Conservation (phyloP, 805 yeast genomes). For the Saturnispora besseyi region DNA sequence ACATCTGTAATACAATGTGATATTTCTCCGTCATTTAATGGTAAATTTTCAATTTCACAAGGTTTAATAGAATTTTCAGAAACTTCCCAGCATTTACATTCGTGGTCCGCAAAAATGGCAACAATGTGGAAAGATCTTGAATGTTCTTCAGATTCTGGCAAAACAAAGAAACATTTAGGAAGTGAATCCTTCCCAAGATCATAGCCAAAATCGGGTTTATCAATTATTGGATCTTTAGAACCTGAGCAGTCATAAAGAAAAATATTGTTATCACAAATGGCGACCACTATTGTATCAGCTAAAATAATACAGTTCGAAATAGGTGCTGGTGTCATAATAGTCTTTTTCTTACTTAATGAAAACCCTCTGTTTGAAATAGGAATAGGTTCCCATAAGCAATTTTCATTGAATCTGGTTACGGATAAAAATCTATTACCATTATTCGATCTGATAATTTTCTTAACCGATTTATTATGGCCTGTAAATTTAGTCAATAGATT, state of each 20-base stretch:
- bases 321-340: constrained; percentile 36
- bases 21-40: constrained; percentile 25
- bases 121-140: constrained; percentile 35
- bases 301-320: constrained; percentile 41
- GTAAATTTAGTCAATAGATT: constrained; percentile 51
- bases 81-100: constrained; percentile 36
- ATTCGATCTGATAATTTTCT: constrained; percentile 53
- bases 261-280: constrained; percentile 36
- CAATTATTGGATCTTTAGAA: background rate
- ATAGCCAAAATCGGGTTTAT: background rate
- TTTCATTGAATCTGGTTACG: constrained; percentile 52
- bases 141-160: constrained; percentile 27
- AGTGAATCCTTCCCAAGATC: constrained; percentile 5
- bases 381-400: constrained; percentile 49
- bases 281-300: constrained; percentile 39
- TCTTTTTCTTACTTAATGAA: constrained; percentile 30
- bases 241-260: constrained; percentile 53
- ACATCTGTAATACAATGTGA: constrained; percentile 35
- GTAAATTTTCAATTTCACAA: constrained; percentile 26
- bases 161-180: constrained; percentile 26
- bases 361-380: constrained; percentile 19
- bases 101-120: constrained; percentile 36
- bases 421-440: constrained; percentile 56
- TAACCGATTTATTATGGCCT: constrained; percentile 81
- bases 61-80: constrained; percentile 18